Evolutionary conservation across 1,284 basidiomycete genomes (phyloP), one percentile per base, ranked within the genome.

Genomic region (Entoloma clypeatum): DNA sequence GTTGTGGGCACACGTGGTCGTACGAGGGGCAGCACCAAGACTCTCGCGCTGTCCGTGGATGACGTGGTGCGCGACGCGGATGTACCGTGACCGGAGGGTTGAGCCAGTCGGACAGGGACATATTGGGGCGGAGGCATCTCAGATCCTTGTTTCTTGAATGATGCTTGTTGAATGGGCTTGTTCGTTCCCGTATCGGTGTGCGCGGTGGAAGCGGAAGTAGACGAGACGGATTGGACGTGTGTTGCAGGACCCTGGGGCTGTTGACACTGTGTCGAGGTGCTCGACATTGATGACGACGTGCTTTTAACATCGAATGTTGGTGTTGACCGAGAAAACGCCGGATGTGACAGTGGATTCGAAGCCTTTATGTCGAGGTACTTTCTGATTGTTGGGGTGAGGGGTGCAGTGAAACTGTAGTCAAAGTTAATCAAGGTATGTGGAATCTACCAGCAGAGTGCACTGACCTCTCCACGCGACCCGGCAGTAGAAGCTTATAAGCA

Each of bases 351-450:
- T 4, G 16, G 29, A 22, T 39, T 42, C 3, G 29, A 13, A 19
- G 23, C 17, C 44, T 72, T 72, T 37, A 91, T 70, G 47, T 85
- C 79, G 3, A 92, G 75, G 58, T 90, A 90, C 60, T 87, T 88
- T 53, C 74, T 81, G 41, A 79, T 79, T 2, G 77, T 82, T 3
- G 89, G 88, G 2, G 84, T 82, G 14, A 92, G 69, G 4, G 86
- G 86, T 3, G 70, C 69, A 10, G 75, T 72, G 54, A 92, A 90
- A 34, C 89, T 91, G 50, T 14, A 39, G 9, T 23, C 17, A 50
- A 23, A 47, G 39, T 40, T 45, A 31, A 55, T 24, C 25, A 48
- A 21, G 26, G 36, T 14, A 42, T 19, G 13, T 42, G 13, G 48
- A 16, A 18, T 37, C 32, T 9, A 26, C 34, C 23, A 39, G 43